Evolutionary conservation across 495 filamentous ascomycete genomes (phyloP).

Genomic region (Parathielavia hyrcaniae): DNA sequence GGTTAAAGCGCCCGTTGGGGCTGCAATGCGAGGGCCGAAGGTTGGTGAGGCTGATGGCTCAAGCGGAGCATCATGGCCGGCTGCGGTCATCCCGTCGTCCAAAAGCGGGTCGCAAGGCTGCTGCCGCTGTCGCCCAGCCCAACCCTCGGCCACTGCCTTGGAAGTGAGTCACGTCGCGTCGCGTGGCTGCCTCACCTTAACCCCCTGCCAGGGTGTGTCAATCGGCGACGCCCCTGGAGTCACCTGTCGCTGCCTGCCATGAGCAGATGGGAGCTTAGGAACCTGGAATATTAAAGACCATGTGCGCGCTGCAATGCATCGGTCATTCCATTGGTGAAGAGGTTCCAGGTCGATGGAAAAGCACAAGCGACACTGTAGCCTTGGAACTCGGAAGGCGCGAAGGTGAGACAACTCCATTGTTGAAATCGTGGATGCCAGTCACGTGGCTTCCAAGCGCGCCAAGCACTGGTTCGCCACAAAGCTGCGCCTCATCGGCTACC

Average conservation of each 20-base stretch:
- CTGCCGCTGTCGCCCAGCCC: conserved; percentile 7
- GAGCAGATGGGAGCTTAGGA: background rate
- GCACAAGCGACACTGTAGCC: background rate
- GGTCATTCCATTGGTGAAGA: background rate
- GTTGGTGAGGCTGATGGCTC: background rate
- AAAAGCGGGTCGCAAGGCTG: conserved; percentile 7
- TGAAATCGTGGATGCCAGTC: background rate
- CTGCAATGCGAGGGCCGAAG: conserved; percentile 5
- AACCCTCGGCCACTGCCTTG: background rate
- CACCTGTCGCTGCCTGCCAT: conserved; percentile 6
- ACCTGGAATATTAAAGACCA: conserved; percentile 7
- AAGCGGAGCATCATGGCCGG: background rate
- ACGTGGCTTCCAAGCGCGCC: background rate
- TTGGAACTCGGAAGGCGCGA: too few relatives aligned
- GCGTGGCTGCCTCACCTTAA: conserved; percentile 12
- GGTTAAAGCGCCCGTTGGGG: background rate
- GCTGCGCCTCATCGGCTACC: conserved; percentile 5
- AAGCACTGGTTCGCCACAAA: background rate
- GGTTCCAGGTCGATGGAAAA: background rate
- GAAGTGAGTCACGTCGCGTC: conserved; percentile 7
- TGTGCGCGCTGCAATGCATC: background rate
- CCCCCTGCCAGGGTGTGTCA: conserved; percentile 1
- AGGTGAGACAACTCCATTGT: too few relatives aligned
- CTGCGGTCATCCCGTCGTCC: background rate
- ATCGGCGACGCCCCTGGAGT: conserved; percentile 6